phyloP scores from a whole-genome alignment of 2,329 filamentous ascomycete genomes.

The Myotisia sp. region DNA sequence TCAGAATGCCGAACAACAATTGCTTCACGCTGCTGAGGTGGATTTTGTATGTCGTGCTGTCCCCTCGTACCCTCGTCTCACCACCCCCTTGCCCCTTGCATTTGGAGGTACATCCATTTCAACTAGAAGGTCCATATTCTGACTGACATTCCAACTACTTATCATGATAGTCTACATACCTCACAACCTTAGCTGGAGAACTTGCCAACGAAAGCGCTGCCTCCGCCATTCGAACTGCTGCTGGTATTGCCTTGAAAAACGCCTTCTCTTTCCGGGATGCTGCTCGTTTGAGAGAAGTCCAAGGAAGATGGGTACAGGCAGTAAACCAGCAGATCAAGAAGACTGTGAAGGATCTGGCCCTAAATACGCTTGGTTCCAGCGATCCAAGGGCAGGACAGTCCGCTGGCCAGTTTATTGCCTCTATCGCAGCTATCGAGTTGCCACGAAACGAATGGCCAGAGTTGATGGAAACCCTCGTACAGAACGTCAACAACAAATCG shows the following conservation, averaged over 20 bases:
- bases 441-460: slow-evolving; percentile 88
- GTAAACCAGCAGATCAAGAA: slow-evolving; percentile 70
- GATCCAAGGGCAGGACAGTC: slow-evolving; percentile 76
- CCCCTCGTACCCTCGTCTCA: slow-evolving; percentile 20
- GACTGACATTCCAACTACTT: slow-evolving; percentile 3
- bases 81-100: slow-evolving; percentile 7
- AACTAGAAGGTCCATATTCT: slow-evolving; percentile 8
- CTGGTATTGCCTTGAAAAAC: slow-evolving; percentile 95
- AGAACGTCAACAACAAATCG: slow-evolving; percentile 76
- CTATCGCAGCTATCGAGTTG: slow-evolving; percentile 87
- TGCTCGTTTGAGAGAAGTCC: slow-evolving; percentile 71
- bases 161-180: slow-evolving; percentile 62
- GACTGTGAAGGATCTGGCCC: slow-evolving; percentile 76
- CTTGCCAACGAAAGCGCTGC: slow-evolving; percentile 79
- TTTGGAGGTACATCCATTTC: slow-evolving; percentile 8
- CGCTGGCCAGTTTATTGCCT: slow-evolving; percentile 86
- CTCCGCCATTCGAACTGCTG: slow-evolving; percentile 77
- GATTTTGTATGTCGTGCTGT: slow-evolving; percentile 72
- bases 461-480: slow-evolving; percentile 74
- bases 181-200: slow-evolving; percentile 81
- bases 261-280: slow-evolving; percentile 90
- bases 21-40: slow-evolving; percentile 77
- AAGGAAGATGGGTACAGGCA: slow-evolving; percentile 81
- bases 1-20: slow-evolving; percentile 84
- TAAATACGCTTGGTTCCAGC: slow-evolving; percentile 68